Percentiles rank a stretch among this genome's conserved stretches.
Evolutionary conservation across 805 yeast species (phyloP).

Genomic region (Candida jianshihensis): DNA sequence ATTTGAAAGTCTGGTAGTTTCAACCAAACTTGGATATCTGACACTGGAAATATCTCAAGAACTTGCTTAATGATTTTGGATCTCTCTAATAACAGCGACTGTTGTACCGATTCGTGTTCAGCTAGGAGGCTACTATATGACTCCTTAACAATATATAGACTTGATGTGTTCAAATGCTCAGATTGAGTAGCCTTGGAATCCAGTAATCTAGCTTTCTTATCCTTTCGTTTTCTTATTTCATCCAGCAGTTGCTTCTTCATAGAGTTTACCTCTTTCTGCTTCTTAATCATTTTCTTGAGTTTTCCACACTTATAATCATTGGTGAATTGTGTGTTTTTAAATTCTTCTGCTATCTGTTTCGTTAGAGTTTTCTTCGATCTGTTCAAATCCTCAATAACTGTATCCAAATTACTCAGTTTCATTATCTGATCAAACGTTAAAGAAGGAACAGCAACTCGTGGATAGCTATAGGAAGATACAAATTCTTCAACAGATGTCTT

Average conservation of each 20-base stretch:
- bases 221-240: conserved; percentile 7
- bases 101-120: conserved; percentile 10
- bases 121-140: conserved; percentile 9
- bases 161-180: neutral
- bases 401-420: conserved; percentile 33
- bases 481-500: conserved; percentile 3
- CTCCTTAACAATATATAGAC: conserved; percentile 6
- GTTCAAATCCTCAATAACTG: conserved; percentile 29
- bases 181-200: conserved; percentile 1
- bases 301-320: conserved; percentile 5
- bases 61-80: conserved; percentile 18
- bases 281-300: conserved; percentile 2
- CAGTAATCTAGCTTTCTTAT: conserved; percentile 4
- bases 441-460: conserved; percentile 11
- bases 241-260: conserved; percentile 5
- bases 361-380: conserved; percentile 13
- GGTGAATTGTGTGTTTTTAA: neutral
- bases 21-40: conserved; percentile 16
- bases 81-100: conserved; percentile 12
- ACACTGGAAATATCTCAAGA: conserved; percentile 26
- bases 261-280: conserved; percentile 1
- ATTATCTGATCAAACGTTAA: conserved; percentile 34
- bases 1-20: conserved; percentile 21
- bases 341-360: conserved; percentile 6
- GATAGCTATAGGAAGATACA: conserved; percentile 2